These are phyloP conservation scores for Exophiala calicioides DNA, from an alignment of 2,329 filamentous ascomycete genomes.

Conservation along the genomic window DNA sequence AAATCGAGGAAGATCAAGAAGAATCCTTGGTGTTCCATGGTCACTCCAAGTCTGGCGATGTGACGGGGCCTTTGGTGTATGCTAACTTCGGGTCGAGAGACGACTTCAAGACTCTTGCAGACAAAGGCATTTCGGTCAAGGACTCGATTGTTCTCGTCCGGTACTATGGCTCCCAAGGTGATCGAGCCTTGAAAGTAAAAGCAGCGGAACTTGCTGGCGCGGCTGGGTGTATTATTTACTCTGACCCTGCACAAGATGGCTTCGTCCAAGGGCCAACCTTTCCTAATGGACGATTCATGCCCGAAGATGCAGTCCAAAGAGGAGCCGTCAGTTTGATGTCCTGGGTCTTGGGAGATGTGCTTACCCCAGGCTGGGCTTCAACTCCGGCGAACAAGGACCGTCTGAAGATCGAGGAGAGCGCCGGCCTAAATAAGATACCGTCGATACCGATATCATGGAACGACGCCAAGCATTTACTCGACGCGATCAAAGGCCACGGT, in stretches of 20 bases:
- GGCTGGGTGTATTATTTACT: slow-evolving; percentile 86
- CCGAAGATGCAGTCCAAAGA: slow-evolving; percentile 77
- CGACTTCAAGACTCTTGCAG: slow-evolving; percentile 73
- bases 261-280: slow-evolving; percentile 71
- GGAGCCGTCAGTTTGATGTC: slow-evolving; percentile 78
- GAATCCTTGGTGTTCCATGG: slow-evolving; percentile 85
- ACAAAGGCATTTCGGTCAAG: slow-evolving; percentile 70
- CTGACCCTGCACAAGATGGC: slow-evolving; percentile 82
- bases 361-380: slow-evolving; percentile 80
- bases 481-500: slow-evolving; percentile 74
- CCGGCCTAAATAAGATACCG: slow-evolving; percentile 77
- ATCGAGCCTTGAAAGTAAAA: slow-evolving; percentile 81
- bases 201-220: slow-evolving; percentile 85
- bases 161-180: slow-evolving; percentile 72
- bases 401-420: slow-evolving; percentile 67
- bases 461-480: slow-evolving; percentile 78
- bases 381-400: slow-evolving; percentile 56
- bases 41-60: slow-evolving; percentile 81
- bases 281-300: slow-evolving; percentile 77
- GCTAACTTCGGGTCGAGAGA: slow-evolving; percentile 86
- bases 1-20: slow-evolving; percentile 76
- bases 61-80: slow-evolving; percentile 83
- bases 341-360: slow-evolving; percentile 84
- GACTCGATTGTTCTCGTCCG: slow-evolving; percentile 83
- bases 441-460: slow-evolving; percentile 88